Conservation (phyloP, 2,329 filamentous ascomycete species). For the Diaporthe sp. region DNA sequence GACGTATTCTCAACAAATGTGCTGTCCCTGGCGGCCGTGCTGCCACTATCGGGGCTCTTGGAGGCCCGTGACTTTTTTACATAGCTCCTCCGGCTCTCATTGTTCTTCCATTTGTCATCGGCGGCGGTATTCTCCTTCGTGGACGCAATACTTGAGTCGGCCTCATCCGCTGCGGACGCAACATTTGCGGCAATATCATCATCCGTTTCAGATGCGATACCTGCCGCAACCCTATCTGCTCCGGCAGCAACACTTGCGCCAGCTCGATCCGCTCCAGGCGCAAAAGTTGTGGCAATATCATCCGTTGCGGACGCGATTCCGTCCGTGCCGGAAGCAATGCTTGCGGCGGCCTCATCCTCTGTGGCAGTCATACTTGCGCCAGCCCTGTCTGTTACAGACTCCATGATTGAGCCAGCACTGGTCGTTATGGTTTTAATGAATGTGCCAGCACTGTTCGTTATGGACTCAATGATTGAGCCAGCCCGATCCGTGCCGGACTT, state of each 20-base stretch:
- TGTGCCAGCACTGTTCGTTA: background rate
- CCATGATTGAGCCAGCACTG: too few species aligned
- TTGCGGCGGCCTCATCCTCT: background rate
- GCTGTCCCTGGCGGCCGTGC: too few species aligned
- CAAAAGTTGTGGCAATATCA: background rate
- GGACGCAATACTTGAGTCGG: background rate
- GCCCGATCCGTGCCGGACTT: background rate
- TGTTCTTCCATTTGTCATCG: too few species aligned
- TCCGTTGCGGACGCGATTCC: background rate
- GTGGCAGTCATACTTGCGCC: background rate
- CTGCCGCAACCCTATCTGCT: background rate
- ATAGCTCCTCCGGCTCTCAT: background rate
- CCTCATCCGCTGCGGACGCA: background rate
- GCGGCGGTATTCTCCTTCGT: background rate
- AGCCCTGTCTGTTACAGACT: background rate
- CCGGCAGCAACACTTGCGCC: background rate
- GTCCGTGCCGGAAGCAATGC: background rate
- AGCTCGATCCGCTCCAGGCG: background rate
- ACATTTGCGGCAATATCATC: background rate
- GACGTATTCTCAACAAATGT: background rate
- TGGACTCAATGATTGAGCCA: background rate
- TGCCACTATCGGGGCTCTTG: background rate
- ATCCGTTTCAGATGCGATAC: background rate
- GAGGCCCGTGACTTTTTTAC: background rate
- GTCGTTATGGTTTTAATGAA: background rate